Conservation (phyloP, 306 rosid species). For the Dryas octopetala region DNA sequence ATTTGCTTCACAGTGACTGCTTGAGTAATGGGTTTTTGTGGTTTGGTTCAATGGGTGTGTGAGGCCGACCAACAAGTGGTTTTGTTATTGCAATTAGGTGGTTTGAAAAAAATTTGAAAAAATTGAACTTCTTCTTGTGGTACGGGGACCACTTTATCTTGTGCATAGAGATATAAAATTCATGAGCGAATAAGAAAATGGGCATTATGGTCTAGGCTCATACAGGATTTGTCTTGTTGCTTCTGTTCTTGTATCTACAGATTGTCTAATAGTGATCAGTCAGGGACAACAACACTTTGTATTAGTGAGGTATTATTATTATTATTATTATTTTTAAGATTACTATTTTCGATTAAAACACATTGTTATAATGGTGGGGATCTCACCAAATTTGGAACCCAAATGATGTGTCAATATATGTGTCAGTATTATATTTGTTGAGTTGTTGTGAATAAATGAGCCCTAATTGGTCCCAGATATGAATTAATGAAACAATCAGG, state of each 20-base stretch:
- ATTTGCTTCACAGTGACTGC: neutral
- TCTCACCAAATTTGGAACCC: too few species aligned
- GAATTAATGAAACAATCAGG: too few species aligned
- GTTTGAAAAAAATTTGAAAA: neutral
- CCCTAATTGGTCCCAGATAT: too few species aligned
- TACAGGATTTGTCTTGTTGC: neutral
- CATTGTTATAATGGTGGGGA: too few species aligned
- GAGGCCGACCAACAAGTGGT: neutral
- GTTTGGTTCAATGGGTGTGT: neutral
- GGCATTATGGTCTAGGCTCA: neutral
- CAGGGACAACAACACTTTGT: too few species aligned
- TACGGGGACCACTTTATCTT: neutral
- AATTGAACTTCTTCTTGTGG: neutral
- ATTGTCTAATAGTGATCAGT: too few species aligned
- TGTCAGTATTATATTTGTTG: too few species aligned
- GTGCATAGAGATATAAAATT: neutral
- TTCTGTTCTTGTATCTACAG: neutral
- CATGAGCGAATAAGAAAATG: neutral
- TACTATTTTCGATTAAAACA: too few species aligned
- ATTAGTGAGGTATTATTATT: too few species aligned
- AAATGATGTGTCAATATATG: too few species aligned
- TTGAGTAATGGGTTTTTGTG: slow-evolving; percentile 5
- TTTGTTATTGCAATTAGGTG: neutral
- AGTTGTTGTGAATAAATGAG: too few species aligned
- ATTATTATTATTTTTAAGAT: too few species aligned